Base-by-base conservation (phyloP, 2,329 filamentous ascomycete genomes). In the Cryphonectria carpinicola region DNA sequence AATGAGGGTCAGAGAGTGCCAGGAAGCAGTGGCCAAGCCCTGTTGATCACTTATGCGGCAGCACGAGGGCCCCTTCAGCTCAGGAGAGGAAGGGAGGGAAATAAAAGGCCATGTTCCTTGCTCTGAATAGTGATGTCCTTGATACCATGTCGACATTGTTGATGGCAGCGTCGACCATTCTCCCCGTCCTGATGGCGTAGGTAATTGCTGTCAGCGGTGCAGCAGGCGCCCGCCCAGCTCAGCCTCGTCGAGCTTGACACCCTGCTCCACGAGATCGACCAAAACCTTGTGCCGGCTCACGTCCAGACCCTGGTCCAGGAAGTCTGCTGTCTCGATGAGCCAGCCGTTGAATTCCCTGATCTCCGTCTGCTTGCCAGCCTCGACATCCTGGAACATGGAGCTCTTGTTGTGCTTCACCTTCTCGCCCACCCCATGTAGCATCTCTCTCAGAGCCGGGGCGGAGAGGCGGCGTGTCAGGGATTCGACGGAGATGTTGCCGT, bases 351-450 rank as follows among this genome's bases (percentile, higher is more conserved):
- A 86, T 73, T 89, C 87, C 65, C 81, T 77, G 60, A 90, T 83
- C 76, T 90, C 88, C 7, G 88, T 89, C 69, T 77, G 75, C 75
- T 84, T 85, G 22, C 85, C 84, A 8, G 84, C 83, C 43, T 76
- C 78, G 17, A 87, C 82, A 75, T 90, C 88, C 78, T 90, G 88
- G 6, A 89, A 81, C 88, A 90, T 90, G 5, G 87, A 89, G 77
- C 87, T 89, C 13, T 80, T 85, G 76, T 90, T 90, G 43, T 84
- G 80, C 22, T 77, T 78, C 6, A 88, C 87, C 71, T 83, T 82
- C n/a, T 79, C 71, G 1, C 83, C 86, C 10, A 87, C 82, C 11
- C 77, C 77, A 66, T 84, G 79, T 8, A 91, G 78, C 79, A 86
- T 83, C 3, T 76, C 72, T 39, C 80, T 81, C 41, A 90, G 79